Percentiles rank a stretch among this genome's conserved stretches.
These are phyloP conservation scores for Tillandsia fasciculata DNA, from an alignment of 176 grass and related monocot species.

Conservation along the genomic window DNA sequence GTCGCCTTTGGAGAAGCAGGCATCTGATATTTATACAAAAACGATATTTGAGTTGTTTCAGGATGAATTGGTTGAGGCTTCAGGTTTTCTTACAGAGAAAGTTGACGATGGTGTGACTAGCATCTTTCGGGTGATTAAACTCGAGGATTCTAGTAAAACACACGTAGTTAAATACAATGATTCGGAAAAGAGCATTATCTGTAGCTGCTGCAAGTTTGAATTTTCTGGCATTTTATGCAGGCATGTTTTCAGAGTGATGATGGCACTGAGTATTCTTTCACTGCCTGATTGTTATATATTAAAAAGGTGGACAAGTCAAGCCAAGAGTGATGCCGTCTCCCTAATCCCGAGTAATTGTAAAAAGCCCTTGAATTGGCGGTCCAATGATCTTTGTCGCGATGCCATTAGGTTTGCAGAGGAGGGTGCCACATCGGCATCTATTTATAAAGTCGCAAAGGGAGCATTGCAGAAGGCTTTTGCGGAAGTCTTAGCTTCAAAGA, in stretches of 20 bases:
- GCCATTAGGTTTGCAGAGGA: constrained; percentile 47
- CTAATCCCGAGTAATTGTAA: constrained; percentile 14
- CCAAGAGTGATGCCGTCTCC: constrained; percentile 28
- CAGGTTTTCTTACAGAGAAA: constrained; percentile 26
- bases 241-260: constrained; percentile 34
- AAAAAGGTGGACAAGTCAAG: constrained; percentile 44
- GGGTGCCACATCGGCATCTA: constrained; percentile 30
- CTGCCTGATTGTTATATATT: constrained; percentile 39
- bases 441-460: constrained; percentile 45
- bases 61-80: constrained; percentile 39
- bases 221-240: constrained; percentile 35
- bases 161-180: constrained; percentile 36
- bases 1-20: constrained; percentile 55
- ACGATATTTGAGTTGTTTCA: constrained; percentile 43
- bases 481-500: constrained; percentile 34
- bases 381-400: constrained; percentile 53
- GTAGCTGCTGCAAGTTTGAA: constrained; percentile 51
- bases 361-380: constrained; percentile 24
- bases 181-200: constrained; percentile 26
- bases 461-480: constrained; percentile 41
- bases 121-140: constrained; percentile 34
- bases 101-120: constrained; percentile 23
- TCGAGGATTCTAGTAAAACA: constrained; percentile 21
- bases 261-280: constrained; percentile 13
- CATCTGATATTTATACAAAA: constrained; percentile 48